These are phyloP conservation scores for Scalesia atractyloides DNA, from an alignment of 129 eudicot species.

Conservation along the genomic window DNA sequence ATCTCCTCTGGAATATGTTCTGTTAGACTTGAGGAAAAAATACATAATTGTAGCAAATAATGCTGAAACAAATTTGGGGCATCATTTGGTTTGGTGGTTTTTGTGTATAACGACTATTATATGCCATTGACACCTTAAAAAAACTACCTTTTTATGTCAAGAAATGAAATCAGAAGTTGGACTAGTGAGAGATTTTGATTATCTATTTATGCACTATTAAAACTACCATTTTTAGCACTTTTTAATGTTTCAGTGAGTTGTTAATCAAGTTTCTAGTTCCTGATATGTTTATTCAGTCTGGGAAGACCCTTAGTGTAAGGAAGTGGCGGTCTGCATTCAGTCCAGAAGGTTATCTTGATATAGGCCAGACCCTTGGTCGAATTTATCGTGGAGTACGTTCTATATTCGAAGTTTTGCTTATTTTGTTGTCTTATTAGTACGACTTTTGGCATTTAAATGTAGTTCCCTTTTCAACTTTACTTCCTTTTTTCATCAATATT, in stretches of 20 bases:
- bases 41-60: not conserved
- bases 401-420: not conserved
- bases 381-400: slow-evolving; percentile 82
- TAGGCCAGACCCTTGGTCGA: slow-evolving; percentile 79
- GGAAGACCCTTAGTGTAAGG: slow-evolving; percentile 83
- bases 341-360: slow-evolving; percentile 84
- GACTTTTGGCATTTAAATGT: not conserved
- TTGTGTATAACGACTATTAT: not conserved
- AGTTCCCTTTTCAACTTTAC: not conserved
- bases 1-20: not conserved
- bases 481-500: not conserved
- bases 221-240: not conserved
- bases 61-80: slow-evolving; percentile 5
- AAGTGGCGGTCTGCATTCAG: slow-evolving; percentile 86
- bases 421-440: slow-evolving; percentile 1
- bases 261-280: not conserved
- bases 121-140: not conserved
- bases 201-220: not conserved
- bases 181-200: slow-evolving; percentile 2
- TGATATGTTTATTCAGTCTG: slow-evolving; percentile 51
- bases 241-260: slow-evolving; percentile 1
- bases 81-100: slow-evolving; percentile 6
- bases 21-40: not conserved
- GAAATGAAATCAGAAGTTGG: not conserved
- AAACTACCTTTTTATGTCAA: not conserved